A percentile compares a stretch with the other conserved stretches of the same genome.
Evolutionary conservation across 768 basidiomycete species (phyloP).

Genomic region (Lactarius hatsudake): DNA sequence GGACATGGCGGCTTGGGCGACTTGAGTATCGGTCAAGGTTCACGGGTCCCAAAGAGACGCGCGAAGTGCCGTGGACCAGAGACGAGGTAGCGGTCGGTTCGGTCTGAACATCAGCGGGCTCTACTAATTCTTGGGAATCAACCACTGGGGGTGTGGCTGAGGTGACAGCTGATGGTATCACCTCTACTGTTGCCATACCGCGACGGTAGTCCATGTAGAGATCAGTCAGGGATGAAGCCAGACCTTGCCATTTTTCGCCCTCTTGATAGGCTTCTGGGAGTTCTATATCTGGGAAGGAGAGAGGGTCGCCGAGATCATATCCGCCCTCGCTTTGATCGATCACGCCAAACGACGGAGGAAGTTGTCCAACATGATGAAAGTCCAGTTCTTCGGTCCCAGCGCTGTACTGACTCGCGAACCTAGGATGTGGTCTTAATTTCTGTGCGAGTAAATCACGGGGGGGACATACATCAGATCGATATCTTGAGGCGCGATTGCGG

Average conservation of each 20-base stretch:
- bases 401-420: constrained; percentile 3
- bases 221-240: constrained; percentile 17
- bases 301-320: constrained; percentile 39
- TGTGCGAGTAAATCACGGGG: background rate
- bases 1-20: constrained; percentile 28
- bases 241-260: constrained; percentile 3
- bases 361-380: background rate
- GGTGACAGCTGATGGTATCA: constrained; percentile 37
- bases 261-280: constrained; percentile 14
- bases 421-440: background rate
- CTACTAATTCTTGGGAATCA: constrained; percentile 1
- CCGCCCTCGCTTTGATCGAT: constrained; percentile 41
- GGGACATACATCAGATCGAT: constrained; percentile 14
- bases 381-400: constrained; percentile 11
- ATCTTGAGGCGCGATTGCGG: background rate
- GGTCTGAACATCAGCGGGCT: background rate
- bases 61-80: background rate
- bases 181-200: constrained; percentile 45
- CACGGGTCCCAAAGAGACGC: background rate
- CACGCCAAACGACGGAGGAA: background rate
- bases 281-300: constrained; percentile 8
- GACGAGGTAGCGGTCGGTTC: constrained; percentile 12
- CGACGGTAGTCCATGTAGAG: constrained; percentile 42
- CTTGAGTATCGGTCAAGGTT: constrained; percentile 11
- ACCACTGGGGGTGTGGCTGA: constrained; percentile 17